Base-by-base conservation (phyloP, 2,329 filamentous ascomycete genomes). In the Ceratocystis lukuohia region DNA sequence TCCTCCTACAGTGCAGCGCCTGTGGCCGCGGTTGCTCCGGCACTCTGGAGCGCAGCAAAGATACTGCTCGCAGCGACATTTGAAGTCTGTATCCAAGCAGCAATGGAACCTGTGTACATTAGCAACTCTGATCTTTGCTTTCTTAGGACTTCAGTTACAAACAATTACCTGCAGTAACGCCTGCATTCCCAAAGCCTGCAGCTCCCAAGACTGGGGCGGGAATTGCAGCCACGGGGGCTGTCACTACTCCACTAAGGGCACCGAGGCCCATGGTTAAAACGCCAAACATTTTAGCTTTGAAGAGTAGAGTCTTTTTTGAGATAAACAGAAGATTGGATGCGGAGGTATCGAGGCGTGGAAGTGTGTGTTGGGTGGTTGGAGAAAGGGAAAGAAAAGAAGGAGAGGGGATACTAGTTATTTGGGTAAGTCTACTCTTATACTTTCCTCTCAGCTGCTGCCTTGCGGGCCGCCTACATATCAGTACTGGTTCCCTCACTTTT, bases 21-120 rank as follows among this genome's bases (percentile, higher is more conserved):
- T 20, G 50, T 56, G 12, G 50, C 50, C 0, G 50, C 50, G 3
- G 50, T 56, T 28, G 64, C 64, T 8, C 30, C 63, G 8, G 66
- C 66, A 41, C 66, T 68, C 33, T 68, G 66, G 25, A 68, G 41
- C 7, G 30, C 33, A 17, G 66, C 56, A 63, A 62, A 68, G 20
- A 44, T 12, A 37, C 66, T 62, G 10, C 63, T 59, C 5, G 57
- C 17, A 25, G 37, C 37, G 30, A 64, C 64, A 7, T 22, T 12
- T 12, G 66, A 53, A 7, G 8, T 37, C 48, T 65, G 20, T 20
- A 20, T 20, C 20, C 20, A 20, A 20, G 20, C 20, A 20, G 20
- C 20, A 20, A 20, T 20, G 20, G 20, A 20, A 20, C 20, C 20
- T 20, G 20, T 20, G 20, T 37, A 37, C 37, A 12, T 37, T 37